A percentile compares a stretch with the other conserved stretches of the same genome.
phyloP scores from a whole-genome alignment of 1,284 basidiomycete species.

The Cystobasidiaceae sp. region DNA sequence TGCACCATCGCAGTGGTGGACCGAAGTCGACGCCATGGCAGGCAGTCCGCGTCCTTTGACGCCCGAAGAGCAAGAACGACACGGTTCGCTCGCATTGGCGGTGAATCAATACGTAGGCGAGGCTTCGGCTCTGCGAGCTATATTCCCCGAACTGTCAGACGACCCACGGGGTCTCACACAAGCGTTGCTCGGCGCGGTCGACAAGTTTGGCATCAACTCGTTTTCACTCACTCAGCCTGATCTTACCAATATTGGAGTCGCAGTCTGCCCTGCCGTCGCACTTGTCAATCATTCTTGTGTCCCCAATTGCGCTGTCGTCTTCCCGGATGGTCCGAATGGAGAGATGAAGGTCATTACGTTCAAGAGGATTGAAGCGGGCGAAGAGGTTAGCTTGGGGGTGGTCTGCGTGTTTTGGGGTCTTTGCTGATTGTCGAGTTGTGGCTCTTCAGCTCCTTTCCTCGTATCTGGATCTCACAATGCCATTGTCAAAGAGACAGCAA shows the following conservation, averaged over 20 bases:
- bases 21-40: conserved; percentile 16
- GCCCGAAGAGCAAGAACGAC: conserved; percentile 26
- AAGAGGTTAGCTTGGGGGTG: conserved; percentile 57
- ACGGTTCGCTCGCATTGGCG: conserved; percentile 17
- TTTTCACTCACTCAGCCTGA: conserved; percentile 73
- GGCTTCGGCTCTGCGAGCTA: conserved; percentile 57
- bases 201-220: conserved; percentile 77
- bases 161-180: neutral
- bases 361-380: conserved; percentile 57
- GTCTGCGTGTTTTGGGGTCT: neutral
- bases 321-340: conserved; percentile 57
- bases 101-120: conserved; percentile 17
- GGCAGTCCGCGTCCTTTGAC: conserved; percentile 12
- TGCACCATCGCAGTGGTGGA: conserved; percentile 25
- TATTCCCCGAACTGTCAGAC: conserved; percentile 58
- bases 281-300: conserved; percentile 85
- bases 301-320: conserved; percentile 87
- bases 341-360: conserved; percentile 68
- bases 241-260: conserved; percentile 70
- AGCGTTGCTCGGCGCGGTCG: neutral
- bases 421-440: neutral
- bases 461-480: conserved; percentile 79
- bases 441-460: conserved; percentile 53
- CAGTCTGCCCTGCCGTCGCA: conserved; percentile 69
- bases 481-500: conserved; percentile 56